Percentiles rank a stretch among this genome's conserved stretches.
phyloP scores from a whole-genome alignment of 108 stramenopile species.

The Fragilariopsis cylindrus region DNA sequence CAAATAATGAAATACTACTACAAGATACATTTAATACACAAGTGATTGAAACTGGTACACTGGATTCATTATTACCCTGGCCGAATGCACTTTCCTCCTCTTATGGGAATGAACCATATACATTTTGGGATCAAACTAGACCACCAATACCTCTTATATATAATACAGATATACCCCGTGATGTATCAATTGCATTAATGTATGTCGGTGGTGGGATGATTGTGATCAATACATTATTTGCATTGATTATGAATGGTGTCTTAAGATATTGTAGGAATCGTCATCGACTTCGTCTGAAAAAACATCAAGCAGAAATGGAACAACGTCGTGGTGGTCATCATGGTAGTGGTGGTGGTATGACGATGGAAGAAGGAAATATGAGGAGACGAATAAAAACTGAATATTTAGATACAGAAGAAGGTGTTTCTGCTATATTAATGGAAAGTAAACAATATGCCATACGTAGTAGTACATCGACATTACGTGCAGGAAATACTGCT shows the following conservation, averaged over 20 bases:
- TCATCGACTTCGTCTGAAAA: background rate
- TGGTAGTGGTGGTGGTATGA: background rate
- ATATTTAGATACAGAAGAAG: slow-evolving; percentile 2
- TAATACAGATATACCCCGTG: background rate
- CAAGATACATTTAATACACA: background rate
- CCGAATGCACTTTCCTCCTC: background rate
- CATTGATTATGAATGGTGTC: background rate
- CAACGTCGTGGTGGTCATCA: background rate
- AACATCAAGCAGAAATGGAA: too few relatives aligned
- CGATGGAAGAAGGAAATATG: background rate
- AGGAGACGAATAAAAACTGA: background rate
- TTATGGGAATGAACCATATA: background rate
- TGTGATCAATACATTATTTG: background rate
- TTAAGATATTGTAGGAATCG: background rate
- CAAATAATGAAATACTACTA: background rate
- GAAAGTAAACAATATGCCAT: slow-evolving; percentile 2
- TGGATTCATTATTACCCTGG: background rate
- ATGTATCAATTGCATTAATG: background rate
- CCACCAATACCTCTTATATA: background rate
- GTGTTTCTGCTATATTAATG: slow-evolving; percentile 10
- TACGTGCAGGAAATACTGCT: too few relatives aligned
- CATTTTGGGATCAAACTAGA: slow-evolving; percentile 1
- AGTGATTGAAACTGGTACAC: background rate
- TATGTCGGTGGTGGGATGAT: background rate
- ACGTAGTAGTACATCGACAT: too few relatives aligned